Evolutionary conservation across 2,329 filamentous ascomycete species (phyloP).

Genomic region (Apiospora koreana): DNA sequence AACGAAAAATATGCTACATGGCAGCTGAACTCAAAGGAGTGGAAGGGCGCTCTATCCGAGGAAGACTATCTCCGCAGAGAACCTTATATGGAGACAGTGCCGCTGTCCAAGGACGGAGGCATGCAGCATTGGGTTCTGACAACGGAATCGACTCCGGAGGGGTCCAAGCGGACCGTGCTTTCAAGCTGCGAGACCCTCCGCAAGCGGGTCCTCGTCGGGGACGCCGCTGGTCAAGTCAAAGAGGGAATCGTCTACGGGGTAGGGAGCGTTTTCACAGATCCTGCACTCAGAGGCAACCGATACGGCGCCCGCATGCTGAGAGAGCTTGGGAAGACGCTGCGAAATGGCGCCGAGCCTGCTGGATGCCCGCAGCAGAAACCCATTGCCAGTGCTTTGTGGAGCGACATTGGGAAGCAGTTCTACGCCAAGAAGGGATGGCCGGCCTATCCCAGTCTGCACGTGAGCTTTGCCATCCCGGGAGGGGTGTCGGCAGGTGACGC

Average conservation of each 20-base stretch:
- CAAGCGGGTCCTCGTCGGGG: constrained; percentile 56
- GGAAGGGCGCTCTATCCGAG: constrained; percentile 58
- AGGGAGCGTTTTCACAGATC: constrained; percentile 76
- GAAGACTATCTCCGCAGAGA: constrained; percentile 62
- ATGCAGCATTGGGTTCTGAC: constrained; percentile 67
- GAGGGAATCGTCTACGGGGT: constrained; percentile 72
- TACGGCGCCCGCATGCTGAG: constrained; percentile 78
- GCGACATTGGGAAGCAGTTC: constrained; percentile 82
- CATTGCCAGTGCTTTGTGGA: constrained; percentile 79
- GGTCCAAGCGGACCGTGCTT: constrained; percentile 50
- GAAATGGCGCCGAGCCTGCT: constrained; percentile 13
- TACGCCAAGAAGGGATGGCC: constrained; percentile 80
- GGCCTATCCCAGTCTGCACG: constrained; percentile 70
- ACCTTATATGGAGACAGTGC: constrained; percentile 55
- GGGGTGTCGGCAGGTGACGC: constrained; percentile 19
- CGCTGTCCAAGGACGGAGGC: constrained; percentile 59
- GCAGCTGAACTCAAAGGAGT: constrained; percentile 55
- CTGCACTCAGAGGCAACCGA: constrained; percentile 66
- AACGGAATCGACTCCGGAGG: constrained; percentile 15
- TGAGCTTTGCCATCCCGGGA: constrained; percentile 56
- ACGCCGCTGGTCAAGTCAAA: constrained; percentile 38
- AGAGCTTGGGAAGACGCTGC: constrained; percentile 52
- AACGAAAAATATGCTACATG: constrained; percentile 57
- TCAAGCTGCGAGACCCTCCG: constrained; percentile 65
- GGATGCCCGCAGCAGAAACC: constrained; percentile 28